Percentiles rank a stretch among this genome's conserved stretches.
phyloP scores from a whole-genome alignment of 148 eudicot genomes.

The Arctostaphylos glauca region DNA sequence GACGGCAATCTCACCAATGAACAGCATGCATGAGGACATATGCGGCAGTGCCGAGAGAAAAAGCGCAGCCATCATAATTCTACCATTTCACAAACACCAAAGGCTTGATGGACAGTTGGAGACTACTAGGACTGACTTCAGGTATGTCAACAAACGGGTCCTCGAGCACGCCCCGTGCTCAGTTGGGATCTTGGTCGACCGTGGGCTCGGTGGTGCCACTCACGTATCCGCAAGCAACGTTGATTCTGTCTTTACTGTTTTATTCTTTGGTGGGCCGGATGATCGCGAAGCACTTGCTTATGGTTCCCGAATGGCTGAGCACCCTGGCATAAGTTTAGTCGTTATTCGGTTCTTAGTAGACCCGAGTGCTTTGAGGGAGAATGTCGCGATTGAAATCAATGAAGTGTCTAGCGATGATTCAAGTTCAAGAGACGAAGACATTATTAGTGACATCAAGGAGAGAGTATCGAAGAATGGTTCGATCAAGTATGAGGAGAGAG shows the following conservation, averaged over 20 bases:
- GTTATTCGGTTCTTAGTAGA: slow-evolving; percentile 46
- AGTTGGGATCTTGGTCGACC: slow-evolving; percentile 69
- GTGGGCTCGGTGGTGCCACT: slow-evolving; percentile 77
- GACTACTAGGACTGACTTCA: slow-evolving; percentile 57
- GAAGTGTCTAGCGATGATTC: slow-evolving; percentile 10
- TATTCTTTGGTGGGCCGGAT: slow-evolving; percentile 79
- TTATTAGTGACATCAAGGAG: slow-evolving; percentile 27
- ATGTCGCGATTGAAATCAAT: slow-evolving; percentile 31
- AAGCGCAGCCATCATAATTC: slow-evolving; percentile 55
- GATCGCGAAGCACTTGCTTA: slow-evolving; percentile 73
- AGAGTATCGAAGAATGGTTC: slow-evolving; percentile 29
- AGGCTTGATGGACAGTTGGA: slow-evolving; percentile 67
- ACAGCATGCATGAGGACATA: slow-evolving; percentile 68
- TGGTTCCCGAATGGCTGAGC: slow-evolving; percentile 74
- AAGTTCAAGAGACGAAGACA: slow-evolving; percentile 36
- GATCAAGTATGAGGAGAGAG: slow-evolving; percentile 49
- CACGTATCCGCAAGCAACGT: slow-evolving; percentile 76
- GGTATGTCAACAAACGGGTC: slow-evolving; percentile 49
- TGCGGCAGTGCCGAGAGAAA: slow-evolving; percentile 59
- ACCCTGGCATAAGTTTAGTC: slow-evolving; percentile 57
- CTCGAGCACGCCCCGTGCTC: slow-evolving; percentile 68
- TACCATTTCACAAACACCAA: slow-evolving; percentile 76
- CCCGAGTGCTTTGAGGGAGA: slow-evolving; percentile 34
- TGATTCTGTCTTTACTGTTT: slow-evolving; percentile 38
- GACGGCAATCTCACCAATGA: slow-evolving; percentile 62